Percentiles rank a stretch among this genome's conserved stretches.
Evolutionary conservation across 129 eudicot genomes (phyloP).

Genomic region (Flaveria linearis): DNA sequence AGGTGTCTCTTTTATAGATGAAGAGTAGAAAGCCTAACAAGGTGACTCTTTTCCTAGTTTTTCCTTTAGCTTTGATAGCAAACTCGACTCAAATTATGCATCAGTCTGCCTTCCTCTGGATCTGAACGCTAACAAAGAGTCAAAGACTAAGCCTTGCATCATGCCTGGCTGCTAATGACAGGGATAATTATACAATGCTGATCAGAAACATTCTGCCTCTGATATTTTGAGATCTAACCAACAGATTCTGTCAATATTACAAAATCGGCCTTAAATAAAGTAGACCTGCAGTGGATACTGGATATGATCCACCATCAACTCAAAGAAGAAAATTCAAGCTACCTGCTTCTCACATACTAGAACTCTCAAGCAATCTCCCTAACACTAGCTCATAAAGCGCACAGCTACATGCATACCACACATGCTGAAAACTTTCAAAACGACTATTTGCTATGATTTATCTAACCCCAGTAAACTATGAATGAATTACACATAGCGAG

Average conservation of each 20-base stretch:
- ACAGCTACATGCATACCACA: not conserved
- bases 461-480: not conserved
- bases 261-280: not conserved
- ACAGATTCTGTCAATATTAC: not conserved
- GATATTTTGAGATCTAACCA: not conserved
- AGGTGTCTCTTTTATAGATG: not conserved
- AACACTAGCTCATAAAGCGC: not conserved
- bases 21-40: not conserved
- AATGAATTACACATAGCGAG: not conserved
- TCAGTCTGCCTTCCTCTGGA: not conserved
- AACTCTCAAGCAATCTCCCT: not conserved
- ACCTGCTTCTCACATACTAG: not conserved
- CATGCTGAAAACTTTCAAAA: not conserved
- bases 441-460: not conserved
- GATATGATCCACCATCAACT: constrained; percentile 5
- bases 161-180: constrained; percentile 11
- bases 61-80: not conserved
- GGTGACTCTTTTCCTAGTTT: not conserved
- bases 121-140: not conserved
- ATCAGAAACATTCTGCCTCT: constrained; percentile 5
- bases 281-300: not conserved
- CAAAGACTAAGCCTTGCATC: not conserved
- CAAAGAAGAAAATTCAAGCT: not conserved
- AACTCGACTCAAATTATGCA: not conserved
- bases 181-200: not conserved